Base-by-base conservation (phyloP, 192 early-diverging fungal genomes). In the Dissophora globulifera region DNA sequence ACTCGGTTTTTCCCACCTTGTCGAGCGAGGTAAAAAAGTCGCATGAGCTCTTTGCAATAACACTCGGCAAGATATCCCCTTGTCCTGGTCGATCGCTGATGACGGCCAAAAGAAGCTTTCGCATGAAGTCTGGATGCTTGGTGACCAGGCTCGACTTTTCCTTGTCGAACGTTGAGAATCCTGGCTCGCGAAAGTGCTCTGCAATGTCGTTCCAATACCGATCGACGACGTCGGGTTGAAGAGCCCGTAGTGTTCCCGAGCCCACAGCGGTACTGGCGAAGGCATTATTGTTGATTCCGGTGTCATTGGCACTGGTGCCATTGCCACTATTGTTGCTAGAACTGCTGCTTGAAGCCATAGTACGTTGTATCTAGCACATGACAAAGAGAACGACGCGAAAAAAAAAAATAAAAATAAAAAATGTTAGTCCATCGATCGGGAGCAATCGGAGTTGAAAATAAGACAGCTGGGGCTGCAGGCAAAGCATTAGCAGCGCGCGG, bases 11-110 rank as follows among this genome's bases (percentile, higher is more conserved):
- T 22, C 80, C 84, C 11, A 58, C 51, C 11, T 59, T 50, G 50
- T 86, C 84, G 25, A 90, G 59, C 15, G 76, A 55, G 52, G 83
- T 66, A 67, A 88, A 92, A 19, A 87, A 51, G 47, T 86, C 84
- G 51, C 87, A 89, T 49, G 82, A 84, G 29, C 67, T 83, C 57
- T 88, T 85, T 11, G 85, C 81, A 16, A 81, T 60, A 29, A 68
- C 81, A 46, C 81, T 88, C 31, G 65, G 82, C 60, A 66, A 75
- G 64, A 69, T 83, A 76, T 74, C 87, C 40, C 64, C 85, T 74
- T 81, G 81, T 32, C 46, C 81, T 26, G 68, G 81, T 67, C 85
- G 78, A 67, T 82, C 81, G 2, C 82, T 74, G 17, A 84, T 84
- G 16, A 79, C 78, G 0, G 67, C 67, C 4, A 66, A 25, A 5